These are phyloP conservation scores for Geranium brycei DNA, from an alignment of 345 rosid species.

Conservation along the genomic window DNA sequence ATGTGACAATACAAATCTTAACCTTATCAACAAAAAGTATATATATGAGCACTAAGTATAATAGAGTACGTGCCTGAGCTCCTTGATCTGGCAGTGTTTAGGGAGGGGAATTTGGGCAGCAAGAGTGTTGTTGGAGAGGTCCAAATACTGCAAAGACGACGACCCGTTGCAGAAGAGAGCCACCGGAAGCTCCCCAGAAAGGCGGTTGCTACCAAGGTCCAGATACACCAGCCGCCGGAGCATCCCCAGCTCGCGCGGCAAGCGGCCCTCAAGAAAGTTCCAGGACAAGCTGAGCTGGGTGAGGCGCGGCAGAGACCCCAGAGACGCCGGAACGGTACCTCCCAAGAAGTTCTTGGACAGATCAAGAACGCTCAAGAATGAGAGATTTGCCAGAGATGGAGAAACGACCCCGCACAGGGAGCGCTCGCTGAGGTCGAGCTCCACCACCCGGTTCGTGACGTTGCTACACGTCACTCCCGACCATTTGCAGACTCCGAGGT, in stretches of 20 bases:
- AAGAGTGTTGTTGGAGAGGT: conserved; percentile 71
- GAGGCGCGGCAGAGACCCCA: conserved; percentile 42
- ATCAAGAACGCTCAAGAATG: conserved; percentile 54
- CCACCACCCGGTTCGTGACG: conserved; percentile 22
- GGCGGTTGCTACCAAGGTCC: conserved; percentile 46
- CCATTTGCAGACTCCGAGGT: conserved; percentile 59
- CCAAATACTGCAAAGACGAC: conserved; percentile 48
- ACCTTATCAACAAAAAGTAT: too few species aligned
- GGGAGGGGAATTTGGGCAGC: conserved; percentile 45
- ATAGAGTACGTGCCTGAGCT: conserved; percentile 17
- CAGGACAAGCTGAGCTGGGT: conserved; percentile 47
- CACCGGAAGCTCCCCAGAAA: conserved; percentile 41
- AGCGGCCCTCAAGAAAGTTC: conserved; percentile 53
- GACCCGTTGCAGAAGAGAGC: conserved; percentile 49
- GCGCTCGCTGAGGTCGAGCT: conserved; percentile 47
- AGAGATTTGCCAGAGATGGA: conserved; percentile 47
- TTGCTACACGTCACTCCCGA: conserved; percentile 54
- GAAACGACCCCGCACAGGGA: conserved; percentile 58
- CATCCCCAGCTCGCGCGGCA: conserved; percentile 46
- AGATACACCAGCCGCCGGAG: conserved; percentile 40
- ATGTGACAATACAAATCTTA: too few species aligned
- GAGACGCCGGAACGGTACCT: conserved; percentile 49
- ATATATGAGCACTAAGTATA: too few species aligned
- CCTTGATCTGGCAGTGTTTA: conserved; percentile 33
- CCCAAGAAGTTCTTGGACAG: conserved; percentile 56